phyloP scores from a whole-genome alignment of 2,329 filamentous ascomycete species.

The Paramyrothecium sp. region DNA sequence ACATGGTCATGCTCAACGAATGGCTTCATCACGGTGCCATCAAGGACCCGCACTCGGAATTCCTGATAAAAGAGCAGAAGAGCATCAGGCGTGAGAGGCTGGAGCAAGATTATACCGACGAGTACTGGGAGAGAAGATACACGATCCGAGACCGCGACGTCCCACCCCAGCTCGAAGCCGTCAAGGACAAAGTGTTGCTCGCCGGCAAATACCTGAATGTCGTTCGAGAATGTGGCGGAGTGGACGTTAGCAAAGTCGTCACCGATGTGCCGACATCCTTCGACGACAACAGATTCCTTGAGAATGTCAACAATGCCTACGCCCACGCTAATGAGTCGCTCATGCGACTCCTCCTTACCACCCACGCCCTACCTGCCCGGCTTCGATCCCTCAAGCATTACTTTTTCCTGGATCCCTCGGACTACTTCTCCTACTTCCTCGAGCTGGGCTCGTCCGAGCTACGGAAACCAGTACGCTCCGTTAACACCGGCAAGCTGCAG shows the following conservation, averaged over 20 bases:
- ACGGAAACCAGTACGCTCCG: conserved; percentile 80
- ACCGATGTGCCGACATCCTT: conserved; percentile 89
- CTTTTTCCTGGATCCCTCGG: conserved; percentile 96
- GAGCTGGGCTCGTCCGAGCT: conserved; percentile 88
- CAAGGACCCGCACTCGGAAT: conserved; percentile 90
- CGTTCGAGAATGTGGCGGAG: conserved; percentile 92
- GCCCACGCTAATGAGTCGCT: conserved; percentile 93
- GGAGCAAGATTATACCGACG: conserved; percentile 96
- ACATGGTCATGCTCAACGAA: conserved; percentile 98
- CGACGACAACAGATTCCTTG: conserved; percentile 86
- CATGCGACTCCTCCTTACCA: conserved; percentile 85
- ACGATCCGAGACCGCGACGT: conserved; percentile 90
- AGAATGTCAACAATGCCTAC: conserved; percentile 95
- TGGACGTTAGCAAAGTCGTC: conserved; percentile 87
- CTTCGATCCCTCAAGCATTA: conserved; percentile 95
- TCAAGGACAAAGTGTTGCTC: conserved; percentile 91
- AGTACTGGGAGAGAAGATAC: conserved; percentile 98
- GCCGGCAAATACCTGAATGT: conserved; percentile 98
- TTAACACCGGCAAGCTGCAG: conserved; percentile 92
- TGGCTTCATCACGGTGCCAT: conserved; percentile 97
- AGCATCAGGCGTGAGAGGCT: conserved; percentile 88
- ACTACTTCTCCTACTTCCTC: conserved; percentile 98
- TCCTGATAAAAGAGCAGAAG: conserved; percentile 92
- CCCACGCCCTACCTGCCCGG: conserved; percentile 84
- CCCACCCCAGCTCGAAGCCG: conserved; percentile 83